Conservation (phyloP, 495 filamentous ascomycete genomes). For the Aspergillus bridgeri region DNA sequence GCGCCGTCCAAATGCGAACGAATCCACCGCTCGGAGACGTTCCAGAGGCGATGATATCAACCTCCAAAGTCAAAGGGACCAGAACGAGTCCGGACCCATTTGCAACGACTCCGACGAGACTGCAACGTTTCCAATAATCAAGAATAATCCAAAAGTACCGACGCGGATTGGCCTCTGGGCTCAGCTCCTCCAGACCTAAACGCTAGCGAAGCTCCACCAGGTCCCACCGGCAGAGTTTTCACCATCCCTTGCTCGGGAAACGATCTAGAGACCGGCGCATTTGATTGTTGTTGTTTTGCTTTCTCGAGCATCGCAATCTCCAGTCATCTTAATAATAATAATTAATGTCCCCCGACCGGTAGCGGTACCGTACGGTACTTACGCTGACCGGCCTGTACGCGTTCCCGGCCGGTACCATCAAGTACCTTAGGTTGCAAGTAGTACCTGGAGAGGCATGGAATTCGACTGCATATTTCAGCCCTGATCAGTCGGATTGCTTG, state of each 20-base stretch:
- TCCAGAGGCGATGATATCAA: neutral
- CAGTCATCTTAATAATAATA: too few species aligned
- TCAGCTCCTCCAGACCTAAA: neutral
- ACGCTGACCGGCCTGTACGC: neutral
- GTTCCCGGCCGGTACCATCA: neutral
- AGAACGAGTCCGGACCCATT: neutral
- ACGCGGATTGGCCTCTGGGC: neutral
- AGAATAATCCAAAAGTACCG: neutral
- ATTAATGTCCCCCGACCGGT: neutral
- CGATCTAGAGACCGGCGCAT: conserved; percentile 7
- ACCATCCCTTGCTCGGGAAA: conserved; percentile 16
- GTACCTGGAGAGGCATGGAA: too few species aligned
- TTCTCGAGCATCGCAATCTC: neutral
- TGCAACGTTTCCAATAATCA: too few species aligned
- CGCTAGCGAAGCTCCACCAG: conserved; percentile 6
- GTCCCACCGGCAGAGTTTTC: conserved; percentile 23
- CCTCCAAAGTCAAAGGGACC: neutral
- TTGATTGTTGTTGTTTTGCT: neutral
- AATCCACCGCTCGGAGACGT: neutral
- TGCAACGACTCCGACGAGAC: neutral
- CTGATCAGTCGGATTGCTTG: neutral
- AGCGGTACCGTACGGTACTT: conserved; percentile 1
- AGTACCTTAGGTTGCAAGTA: too few species aligned
- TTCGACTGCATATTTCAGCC: neutral
- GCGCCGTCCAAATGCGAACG: neutral